Evolutionary conservation across 352 stramenopile genomes (phyloP).

Genomic region (Salisapilia sapeloensis): DNA sequence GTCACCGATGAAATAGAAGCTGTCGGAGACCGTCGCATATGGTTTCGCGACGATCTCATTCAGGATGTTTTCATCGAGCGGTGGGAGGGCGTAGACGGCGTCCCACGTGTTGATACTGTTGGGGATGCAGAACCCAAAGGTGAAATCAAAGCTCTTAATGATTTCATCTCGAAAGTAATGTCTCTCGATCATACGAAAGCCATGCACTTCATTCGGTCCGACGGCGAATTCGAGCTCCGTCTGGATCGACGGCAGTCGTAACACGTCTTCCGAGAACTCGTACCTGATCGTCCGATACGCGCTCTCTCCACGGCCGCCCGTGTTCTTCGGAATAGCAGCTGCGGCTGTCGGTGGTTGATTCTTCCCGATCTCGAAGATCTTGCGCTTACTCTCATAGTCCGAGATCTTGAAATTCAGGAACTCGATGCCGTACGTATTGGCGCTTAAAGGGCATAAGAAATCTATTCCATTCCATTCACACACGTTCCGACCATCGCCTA

Average conservation of each 20-base stretch:
- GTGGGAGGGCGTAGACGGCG: constrained; percentile 86
- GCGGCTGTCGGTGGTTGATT: constrained; percentile 23
- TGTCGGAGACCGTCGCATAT: constrained; percentile 89
- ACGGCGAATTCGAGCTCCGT: constrained; percentile 89
- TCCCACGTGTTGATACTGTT: constrained; percentile 93
- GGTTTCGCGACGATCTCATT: constrained; percentile 88
- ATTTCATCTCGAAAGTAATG: constrained; percentile 93
- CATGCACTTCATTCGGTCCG: constrained; percentile 75
- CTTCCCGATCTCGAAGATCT: constrained; percentile 88
- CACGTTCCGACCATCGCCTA: neutral
- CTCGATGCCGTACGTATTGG: constrained; percentile 91
- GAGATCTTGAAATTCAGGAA: constrained; percentile 92
- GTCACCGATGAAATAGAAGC: constrained; percentile 93
- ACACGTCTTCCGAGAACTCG: constrained; percentile 87
- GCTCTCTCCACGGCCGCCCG: constrained; percentile 79
- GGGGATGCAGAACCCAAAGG: constrained; percentile 94
- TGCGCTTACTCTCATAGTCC: constrained; percentile 89
- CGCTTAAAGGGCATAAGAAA: constrained; percentile 88
- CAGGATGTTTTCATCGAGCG: constrained; percentile 88
- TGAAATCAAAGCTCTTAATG: constrained; percentile 93
- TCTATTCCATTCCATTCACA: constrained; percentile 10
- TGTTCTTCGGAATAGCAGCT: constrained; percentile 63
- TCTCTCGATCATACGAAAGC: constrained; percentile 92
- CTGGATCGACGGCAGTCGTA: constrained; percentile 79
- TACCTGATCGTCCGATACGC: constrained; percentile 89